phyloP scores from a whole-genome alignment of 176 grass and related monocot genomes.

The Guadua angustifolia region DNA sequence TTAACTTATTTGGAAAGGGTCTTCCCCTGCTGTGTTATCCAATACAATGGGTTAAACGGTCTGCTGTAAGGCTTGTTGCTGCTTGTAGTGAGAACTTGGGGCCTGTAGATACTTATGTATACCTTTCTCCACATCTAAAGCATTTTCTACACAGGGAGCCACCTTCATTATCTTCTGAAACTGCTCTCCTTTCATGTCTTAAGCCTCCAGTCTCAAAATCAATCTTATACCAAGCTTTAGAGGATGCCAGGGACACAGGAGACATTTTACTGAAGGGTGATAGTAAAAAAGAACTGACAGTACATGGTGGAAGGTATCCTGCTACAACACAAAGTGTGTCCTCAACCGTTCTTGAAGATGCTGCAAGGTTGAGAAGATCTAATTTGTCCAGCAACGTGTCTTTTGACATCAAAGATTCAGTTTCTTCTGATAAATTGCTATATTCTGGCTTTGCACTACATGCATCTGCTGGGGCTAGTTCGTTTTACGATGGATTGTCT shows the following conservation, averaged over 20 bases:
- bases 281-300: slow-evolving; percentile 56
- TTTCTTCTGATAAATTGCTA: slow-evolving; percentile 69
- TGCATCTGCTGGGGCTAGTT: slow-evolving; percentile 68
- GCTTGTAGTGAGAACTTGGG: slow-evolving; percentile 84
- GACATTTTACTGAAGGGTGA: slow-evolving; percentile 60
- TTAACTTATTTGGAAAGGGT: slow-evolving; percentile 78
- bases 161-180: slow-evolving; percentile 70
- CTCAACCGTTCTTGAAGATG: slow-evolving; percentile 46
- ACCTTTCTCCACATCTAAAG: slow-evolving; percentile 76
- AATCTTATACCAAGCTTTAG: slow-evolving; percentile 83
- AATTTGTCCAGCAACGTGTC: slow-evolving; percentile 49
- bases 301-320: slow-evolving; percentile 54
- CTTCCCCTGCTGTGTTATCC: slow-evolving; percentile 84
- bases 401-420: slow-evolving; percentile 59
- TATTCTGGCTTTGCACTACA: slow-evolving; percentile 68
- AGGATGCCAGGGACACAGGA: slow-evolving; percentile 70
- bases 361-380: slow-evolving; percentile 47
- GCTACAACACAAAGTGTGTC: slow-evolving; percentile 36
- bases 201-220: slow-evolving; percentile 86
- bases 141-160: slow-evolving; percentile 84
- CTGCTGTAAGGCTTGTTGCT: slow-evolving; percentile 79
- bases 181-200: slow-evolving; percentile 72
- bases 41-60: slow-evolving; percentile 88
- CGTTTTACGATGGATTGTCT: slow-evolving; percentile 79
- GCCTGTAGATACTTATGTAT: slow-evolving; percentile 85